These are phyloP conservation scores for Saccharomycopsis crataegensis DNA, from an alignment of 1,139 yeast species.

Conservation along the genomic window DNA sequence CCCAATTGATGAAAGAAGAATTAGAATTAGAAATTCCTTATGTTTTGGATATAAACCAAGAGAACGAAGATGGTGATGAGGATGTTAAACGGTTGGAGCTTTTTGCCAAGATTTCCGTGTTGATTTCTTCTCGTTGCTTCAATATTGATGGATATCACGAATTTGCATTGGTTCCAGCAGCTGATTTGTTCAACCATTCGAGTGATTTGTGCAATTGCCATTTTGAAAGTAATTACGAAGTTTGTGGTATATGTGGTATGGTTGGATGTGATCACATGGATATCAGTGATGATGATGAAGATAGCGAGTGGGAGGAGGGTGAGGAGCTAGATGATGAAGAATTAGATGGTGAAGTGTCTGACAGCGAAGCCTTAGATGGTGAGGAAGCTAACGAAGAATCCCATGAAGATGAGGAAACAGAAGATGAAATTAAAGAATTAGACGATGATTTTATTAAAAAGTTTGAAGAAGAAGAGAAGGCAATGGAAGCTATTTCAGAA, in stretches of 20 bases:
- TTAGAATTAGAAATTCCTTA: conserved; percentile 5
- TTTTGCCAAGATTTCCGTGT: conserved; percentile 13
- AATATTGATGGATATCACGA: conserved; percentile 71
- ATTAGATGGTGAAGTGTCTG: conserved; percentile 19
- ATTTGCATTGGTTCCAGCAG: conserved; percentile 80
- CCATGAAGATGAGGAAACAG: not conserved
- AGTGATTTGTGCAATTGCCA: conserved; percentile 56
- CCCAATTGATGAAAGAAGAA: conserved; percentile 24
- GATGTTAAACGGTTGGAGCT: conserved; percentile 40
- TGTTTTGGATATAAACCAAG: conserved; percentile 26
- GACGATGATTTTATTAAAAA: conserved; percentile 23
- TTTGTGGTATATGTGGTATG: conserved; percentile 64
- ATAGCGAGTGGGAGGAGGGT: conserved; percentile 12
- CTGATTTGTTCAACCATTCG: conserved; percentile 79
- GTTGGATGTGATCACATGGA: conserved; percentile 19
- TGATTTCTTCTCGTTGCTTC: conserved; percentile 35
- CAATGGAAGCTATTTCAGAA: conserved; percentile 1
- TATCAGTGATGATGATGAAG: conserved; percentile 19
- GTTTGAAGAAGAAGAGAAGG: conserved; percentile 19
- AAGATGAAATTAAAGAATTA: conserved; percentile 23
- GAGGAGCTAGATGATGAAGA: conserved; percentile 16
- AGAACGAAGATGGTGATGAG: conserved; percentile 34
- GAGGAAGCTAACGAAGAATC: conserved; percentile 23
- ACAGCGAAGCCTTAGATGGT: conserved; percentile 13
- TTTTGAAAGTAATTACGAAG: conserved; percentile 65